Conservation (phyloP, 345 rosid genomes). For the Citrus hindsii region DNA sequence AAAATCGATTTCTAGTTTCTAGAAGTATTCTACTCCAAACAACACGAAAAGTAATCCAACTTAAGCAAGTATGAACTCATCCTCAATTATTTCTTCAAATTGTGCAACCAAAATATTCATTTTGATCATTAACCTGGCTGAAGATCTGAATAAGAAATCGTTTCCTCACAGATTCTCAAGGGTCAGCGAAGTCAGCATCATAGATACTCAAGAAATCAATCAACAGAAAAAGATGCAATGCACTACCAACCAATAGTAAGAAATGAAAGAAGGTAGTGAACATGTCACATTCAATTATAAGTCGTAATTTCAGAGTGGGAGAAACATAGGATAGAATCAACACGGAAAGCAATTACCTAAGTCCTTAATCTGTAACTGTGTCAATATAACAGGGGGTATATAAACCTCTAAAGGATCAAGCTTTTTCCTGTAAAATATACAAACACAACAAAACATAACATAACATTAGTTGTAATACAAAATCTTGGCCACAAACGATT, state of each 20-base stretch:
- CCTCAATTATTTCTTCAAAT: not conserved
- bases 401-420: slow-evolving; percentile 81
- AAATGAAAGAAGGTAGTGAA: not conserved
- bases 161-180: not conserved
- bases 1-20: not conserved
- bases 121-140: not conserved
- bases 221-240: not conserved
- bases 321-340: not conserved
- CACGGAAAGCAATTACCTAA: slow-evolving; percentile 40
- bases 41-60: not conserved
- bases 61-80: not conserved
- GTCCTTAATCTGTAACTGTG: slow-evolving; percentile 66
- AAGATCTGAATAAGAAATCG: not conserved
- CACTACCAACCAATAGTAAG: not conserved
- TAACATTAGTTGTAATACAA: not conserved
- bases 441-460: not conserved
- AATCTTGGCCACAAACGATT: not conserved
- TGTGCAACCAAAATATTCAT: not conserved
- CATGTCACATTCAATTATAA: not conserved
- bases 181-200: not conserved
- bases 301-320: not conserved
- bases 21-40: not conserved
- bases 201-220: not conserved
- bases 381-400: slow-evolving; percentile 77
- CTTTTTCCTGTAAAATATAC: slow-evolving; percentile 51